Conservation (phyloP, 805 yeast genomes). For the Wickerhamiella australiensis region DNA sequence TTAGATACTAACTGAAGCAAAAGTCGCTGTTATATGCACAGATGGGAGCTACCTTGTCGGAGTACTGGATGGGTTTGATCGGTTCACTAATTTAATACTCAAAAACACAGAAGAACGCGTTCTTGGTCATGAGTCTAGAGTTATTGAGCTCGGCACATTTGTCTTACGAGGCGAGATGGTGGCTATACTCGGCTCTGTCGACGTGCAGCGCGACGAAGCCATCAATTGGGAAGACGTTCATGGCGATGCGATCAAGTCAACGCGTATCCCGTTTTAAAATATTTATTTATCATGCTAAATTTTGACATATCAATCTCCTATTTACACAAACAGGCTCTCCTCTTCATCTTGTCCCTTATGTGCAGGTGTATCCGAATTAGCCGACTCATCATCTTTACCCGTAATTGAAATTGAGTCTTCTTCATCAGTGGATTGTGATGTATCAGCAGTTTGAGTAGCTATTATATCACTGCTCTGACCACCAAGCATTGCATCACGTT, state of each 20-base stretch:
- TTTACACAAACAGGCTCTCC: not conserved
- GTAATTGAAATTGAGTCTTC: no score
- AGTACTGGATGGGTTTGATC: conserved; percentile 29
- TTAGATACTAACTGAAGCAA: conserved; percentile 20
- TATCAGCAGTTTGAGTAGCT: not conserved
- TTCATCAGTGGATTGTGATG: no score
- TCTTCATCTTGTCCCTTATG: not conserved
- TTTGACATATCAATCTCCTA: not conserved
- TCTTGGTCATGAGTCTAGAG: conserved; percentile 20
- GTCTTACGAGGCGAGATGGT: conserved; percentile 30
- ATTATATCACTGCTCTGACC: not conserved
- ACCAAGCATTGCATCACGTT: not conserved
- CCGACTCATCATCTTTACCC: no score
- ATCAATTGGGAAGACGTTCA: conserved; percentile 29
- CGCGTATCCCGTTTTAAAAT: conserved; percentile 4
- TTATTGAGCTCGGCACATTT: conserved; percentile 27
- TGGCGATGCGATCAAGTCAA: conserved; percentile 15
- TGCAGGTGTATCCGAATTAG: no score
- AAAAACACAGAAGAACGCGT: conserved; percentile 25
- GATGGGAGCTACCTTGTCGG: conserved; percentile 29
- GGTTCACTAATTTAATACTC: conserved; percentile 28
- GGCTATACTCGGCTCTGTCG: conserved; percentile 27
- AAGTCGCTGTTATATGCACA: conserved; percentile 26
- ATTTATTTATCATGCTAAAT: not conserved
- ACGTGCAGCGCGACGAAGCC: conserved; percentile 24